phyloP scores from a whole-genome alignment of 108 stramenopile species.

The Pseudonitzschia delicatissima region DNA sequence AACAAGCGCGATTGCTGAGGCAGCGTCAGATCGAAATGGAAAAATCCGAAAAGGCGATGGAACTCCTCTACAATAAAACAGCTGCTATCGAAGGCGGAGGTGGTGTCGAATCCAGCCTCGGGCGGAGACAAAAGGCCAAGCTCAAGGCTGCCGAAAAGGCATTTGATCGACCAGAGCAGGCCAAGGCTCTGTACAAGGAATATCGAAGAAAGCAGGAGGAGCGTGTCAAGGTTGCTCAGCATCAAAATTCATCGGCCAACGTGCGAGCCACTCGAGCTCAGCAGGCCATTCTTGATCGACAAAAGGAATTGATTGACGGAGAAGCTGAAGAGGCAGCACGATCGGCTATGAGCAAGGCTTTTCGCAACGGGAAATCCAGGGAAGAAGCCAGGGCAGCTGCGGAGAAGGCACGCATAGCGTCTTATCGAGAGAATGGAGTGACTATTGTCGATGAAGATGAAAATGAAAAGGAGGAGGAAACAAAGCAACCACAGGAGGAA shows the following conservation, averaged over 20 bases:
- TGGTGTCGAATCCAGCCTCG: not conserved
- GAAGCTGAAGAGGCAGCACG: slow-evolving; percentile 53
- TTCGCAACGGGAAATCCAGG: slow-evolving; percentile 43
- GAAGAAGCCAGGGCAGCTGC: slow-evolving; percentile 52
- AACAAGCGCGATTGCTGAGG: slow-evolving; percentile 29
- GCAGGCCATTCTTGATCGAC: slow-evolving; percentile 41
- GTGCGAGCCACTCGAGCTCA: slow-evolving; percentile 42
- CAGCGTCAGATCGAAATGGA: slow-evolving; percentile 41
- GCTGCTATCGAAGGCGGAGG: not conserved
- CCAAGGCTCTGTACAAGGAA: slow-evolving; percentile 32
- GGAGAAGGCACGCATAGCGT: slow-evolving; percentile 32
- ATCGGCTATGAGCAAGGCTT: slow-evolving; percentile 59
- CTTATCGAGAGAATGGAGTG: slow-evolving; percentile 37
- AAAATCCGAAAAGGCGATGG: slow-evolving; percentile 20
- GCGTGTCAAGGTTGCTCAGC: slow-evolving; percentile 33
- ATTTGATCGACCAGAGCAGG: slow-evolving; percentile 41
- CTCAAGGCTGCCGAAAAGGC: slow-evolving; percentile 59
- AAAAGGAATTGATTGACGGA: slow-evolving; percentile 44
- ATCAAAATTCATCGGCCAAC: slow-evolving; percentile 23
- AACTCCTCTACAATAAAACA: slow-evolving; percentile 19
- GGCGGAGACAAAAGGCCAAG: slow-evolving; percentile 53
- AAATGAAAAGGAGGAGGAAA: slow-evolving; percentile 14
- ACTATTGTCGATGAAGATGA: not conserved
- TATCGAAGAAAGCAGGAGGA: slow-evolving; percentile 39
- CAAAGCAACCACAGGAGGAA: not conserved